Evolutionary conservation across 1,284 basidiomycete species (phyloP).

Genomic region (Pseudozyma hubeiensis): DNA sequence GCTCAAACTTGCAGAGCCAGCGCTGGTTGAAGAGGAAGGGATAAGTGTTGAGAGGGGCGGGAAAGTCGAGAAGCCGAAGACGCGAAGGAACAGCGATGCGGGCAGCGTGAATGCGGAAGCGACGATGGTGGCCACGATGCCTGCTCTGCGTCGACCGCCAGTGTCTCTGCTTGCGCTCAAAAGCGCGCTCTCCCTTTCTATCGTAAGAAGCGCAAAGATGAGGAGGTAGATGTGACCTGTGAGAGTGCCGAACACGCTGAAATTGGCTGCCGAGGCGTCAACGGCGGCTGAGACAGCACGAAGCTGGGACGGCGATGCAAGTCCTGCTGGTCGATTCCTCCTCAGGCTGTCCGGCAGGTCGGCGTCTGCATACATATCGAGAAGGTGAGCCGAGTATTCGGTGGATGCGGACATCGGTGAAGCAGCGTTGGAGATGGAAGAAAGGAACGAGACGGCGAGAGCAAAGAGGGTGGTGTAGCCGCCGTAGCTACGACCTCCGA

Average conservation of each 20-base stretch:
- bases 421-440: constrained; percentile 35
- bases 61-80: constrained; percentile 50
- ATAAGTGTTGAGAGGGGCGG: constrained; percentile 41
- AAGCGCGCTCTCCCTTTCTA: constrained; percentile 59
- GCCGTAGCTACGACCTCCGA: constrained; percentile 50
- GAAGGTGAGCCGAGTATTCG: constrained; percentile 17
- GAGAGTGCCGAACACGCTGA: constrained; percentile 48
- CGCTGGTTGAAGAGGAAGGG: constrained; percentile 12
- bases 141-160: constrained; percentile 60
- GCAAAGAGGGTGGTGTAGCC: constrained; percentile 57
- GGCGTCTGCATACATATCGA: constrained; percentile 45
- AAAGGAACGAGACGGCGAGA: constrained; percentile 51
- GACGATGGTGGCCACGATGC: constrained; percentile 58
- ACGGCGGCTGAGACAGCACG: constrained; percentile 31
- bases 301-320: constrained; percentile 45
- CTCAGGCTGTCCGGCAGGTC: constrained; percentile 53
- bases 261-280: constrained; percentile 39
- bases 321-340: constrained; percentile 40
- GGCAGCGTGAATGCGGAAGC: constrained; percentile 55
- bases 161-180: constrained; percentile 47
- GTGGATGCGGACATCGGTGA: constrained; percentile 5
- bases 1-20: constrained; percentile 6
- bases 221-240: constrained; percentile 54
- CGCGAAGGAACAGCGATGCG: constrained; percentile 32
- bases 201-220: constrained; percentile 59